phyloP scores from a whole-genome alignment of 176 grass and related monocot genomes.

The Carex pumila region DNA sequence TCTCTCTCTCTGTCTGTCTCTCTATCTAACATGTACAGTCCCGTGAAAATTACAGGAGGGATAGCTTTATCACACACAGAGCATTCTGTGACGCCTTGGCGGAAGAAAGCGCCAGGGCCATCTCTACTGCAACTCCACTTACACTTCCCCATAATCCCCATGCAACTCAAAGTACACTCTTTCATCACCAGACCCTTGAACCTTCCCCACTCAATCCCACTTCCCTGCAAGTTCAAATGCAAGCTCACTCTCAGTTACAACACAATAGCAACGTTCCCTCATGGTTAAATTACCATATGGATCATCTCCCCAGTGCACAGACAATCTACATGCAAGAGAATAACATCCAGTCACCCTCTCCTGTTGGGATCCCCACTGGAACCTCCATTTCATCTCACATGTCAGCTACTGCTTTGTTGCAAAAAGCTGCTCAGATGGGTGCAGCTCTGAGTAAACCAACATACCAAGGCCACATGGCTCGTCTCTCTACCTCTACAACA shows the following conservation, averaged over 20 bases:
- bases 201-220: slow-evolving; percentile 1
- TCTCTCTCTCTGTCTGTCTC: background rate
- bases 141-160: slow-evolving; percentile 25
- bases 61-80: slow-evolving; percentile 98
- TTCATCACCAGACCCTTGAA: background rate
- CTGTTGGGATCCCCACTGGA: slow-evolving; percentile 30
- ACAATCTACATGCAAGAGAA: slow-evolving; percentile 37
- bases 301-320: slow-evolving; percentile 34
- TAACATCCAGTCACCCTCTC: slow-evolving; percentile 14
- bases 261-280: slow-evolving; percentile 21
- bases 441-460: slow-evolving; percentile 62
- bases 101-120: slow-evolving; percentile 88
- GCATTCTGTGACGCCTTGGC: slow-evolving; percentile 98
- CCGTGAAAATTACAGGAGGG: slow-evolving; percentile 49
- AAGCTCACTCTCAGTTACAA: slow-evolving; percentile 13
- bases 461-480: slow-evolving; percentile 66
- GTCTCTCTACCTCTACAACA: slow-evolving; percentile 26
- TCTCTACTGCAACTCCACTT: slow-evolving; percentile 25
- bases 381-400: slow-evolving; percentile 47
- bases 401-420: slow-evolving; percentile 95
- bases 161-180: slow-evolving; percentile 34
- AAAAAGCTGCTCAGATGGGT: slow-evolving; percentile 97
- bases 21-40: background rate
- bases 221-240: slow-evolving; percentile 44
- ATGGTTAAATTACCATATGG: slow-evolving; percentile 40